Base-by-base conservation (phyloP, 202 grass and related monocot species). In the Hordeum pubiflorum region DNA sequence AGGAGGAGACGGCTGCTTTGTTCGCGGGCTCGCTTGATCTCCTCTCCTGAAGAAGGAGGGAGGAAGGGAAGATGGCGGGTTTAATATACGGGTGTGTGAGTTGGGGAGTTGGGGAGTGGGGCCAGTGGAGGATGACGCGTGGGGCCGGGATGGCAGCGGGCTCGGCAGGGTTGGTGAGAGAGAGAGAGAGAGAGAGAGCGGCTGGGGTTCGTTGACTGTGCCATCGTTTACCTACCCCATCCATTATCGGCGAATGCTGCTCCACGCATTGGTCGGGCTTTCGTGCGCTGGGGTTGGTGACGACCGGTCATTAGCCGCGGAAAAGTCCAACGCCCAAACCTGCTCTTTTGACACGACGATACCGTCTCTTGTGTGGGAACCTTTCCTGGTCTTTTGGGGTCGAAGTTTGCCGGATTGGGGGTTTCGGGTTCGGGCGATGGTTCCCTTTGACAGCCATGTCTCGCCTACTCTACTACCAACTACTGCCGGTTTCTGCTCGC, bases 151-250 rank as follows among this genome's bases (percentile, higher is more conserved):
- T 83, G 84, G 34, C 68, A 76, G 88, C 14, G 79, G 7, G 10
- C 0, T n/a, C 1, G 0, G 9, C 0, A 13, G n/a, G 84, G 88
- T 90, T 80, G 88, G 84, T 86, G 87, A 52, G 82, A 26, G 31
- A 0, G 55, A 7, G 76, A 26, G 55, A 7, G 76, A 26, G 24
- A 26, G 24, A 11, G 24, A 0, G 64, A 10, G 68, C 15, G 57
- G 65, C 79, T 24, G 54, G 71, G 65, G 60, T 46, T 82, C 83
- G 75, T 89, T 89, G 87, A 86, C 83, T 27, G 36, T 2, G 75
- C 69, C 79, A 79, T 83, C 87, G 69, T 89, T 86, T 83, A 86
- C 83, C 79, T 31, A 89, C 68, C 84, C 39, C 52, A 89, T 15
- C 66, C 67, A 70, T 22, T 62, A 79, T 15, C 78, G 8, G 11